Evolutionary conservation across 768 basidiomycete genomes (phyloP).

Genomic region (Tricholoma flavovirens): DNA sequence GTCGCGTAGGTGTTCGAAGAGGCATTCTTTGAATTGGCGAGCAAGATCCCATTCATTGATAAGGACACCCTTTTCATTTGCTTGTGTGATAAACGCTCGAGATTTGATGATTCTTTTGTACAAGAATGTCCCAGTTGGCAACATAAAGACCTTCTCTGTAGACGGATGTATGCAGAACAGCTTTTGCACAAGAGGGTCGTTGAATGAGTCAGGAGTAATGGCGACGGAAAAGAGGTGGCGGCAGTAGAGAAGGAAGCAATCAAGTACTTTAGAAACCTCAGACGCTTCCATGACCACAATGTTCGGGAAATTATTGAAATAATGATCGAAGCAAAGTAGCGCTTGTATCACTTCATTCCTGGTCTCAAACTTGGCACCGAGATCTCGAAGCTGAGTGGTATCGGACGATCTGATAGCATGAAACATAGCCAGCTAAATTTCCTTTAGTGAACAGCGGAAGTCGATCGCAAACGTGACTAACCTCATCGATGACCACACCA

Average conservation of each 20-base stretch:
- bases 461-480: neutral
- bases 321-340: slow-evolving; percentile 43
- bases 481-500: slow-evolving; percentile 11
- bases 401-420: slow-evolving; percentile 14
- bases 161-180: slow-evolving; percentile 1
- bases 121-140: slow-evolving; percentile 2
- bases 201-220: neutral
- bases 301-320: slow-evolving; percentile 25
- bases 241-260: slow-evolving; percentile 30
- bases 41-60: slow-evolving; percentile 18
- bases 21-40: slow-evolving; percentile 14
- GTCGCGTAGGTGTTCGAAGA: slow-evolving; percentile 23
- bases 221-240: slow-evolving; percentile 21
- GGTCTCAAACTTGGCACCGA: slow-evolving; percentile 26
- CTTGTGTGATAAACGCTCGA: neutral
- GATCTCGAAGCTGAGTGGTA: slow-evolving; percentile 19
- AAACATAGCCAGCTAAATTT: slow-evolving; percentile 18
- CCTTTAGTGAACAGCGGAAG: neutral
- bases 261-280: slow-evolving; percentile 26
- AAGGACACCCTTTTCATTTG: neutral
- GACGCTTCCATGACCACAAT: slow-evolving; percentile 19
- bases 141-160: neutral
- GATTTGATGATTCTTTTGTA: neutral
- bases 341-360: slow-evolving; percentile 20
- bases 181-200: slow-evolving; percentile 1